These are phyloP conservation scores for Hammondia hammondi DNA, from an alignment of 169 alveolate genomes.

Conservation along the genomic window DNA sequence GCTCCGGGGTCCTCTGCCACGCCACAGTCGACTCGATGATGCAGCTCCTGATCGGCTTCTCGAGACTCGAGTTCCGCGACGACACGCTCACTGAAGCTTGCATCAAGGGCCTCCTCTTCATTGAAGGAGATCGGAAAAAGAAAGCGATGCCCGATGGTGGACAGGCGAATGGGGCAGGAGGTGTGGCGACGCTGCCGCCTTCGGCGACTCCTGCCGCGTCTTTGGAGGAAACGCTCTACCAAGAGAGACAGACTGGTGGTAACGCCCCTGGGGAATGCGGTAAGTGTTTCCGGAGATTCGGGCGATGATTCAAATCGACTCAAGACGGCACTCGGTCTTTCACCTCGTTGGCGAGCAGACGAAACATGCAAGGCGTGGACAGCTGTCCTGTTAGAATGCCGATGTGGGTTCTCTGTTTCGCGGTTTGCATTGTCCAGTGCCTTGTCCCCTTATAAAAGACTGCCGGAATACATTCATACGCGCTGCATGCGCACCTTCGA, in stretches of 20 bases:
- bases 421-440: too few species aligned
- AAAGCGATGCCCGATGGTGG: background rate
- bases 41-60: slow-evolving; percentile 40
- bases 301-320: too few species aligned
- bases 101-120: background rate
- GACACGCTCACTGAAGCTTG: background rate
- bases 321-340: too few species aligned
- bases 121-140: background rate
- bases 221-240: background rate
- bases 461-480: too few species aligned
- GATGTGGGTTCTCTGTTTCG: too few species aligned
- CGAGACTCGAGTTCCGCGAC: slow-evolving; percentile 23
- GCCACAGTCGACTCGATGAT: slow-evolving; percentile 20
- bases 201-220: background rate
- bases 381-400: too few species aligned
- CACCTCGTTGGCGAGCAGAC: too few species aligned
- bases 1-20: background rate
- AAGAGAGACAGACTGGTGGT: background rate
- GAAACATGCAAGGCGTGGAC: too few species aligned
- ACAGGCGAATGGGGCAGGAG: background rate
- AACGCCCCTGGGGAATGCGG: background rate
- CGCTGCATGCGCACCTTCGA: too few species aligned
- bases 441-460: too few species aligned
- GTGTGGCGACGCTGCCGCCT: background rate
- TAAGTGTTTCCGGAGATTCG: too few species aligned